phyloP scores from a whole-genome alignment of 139 green algal genomes.

The Protoeuglena noctilucae region DNA sequence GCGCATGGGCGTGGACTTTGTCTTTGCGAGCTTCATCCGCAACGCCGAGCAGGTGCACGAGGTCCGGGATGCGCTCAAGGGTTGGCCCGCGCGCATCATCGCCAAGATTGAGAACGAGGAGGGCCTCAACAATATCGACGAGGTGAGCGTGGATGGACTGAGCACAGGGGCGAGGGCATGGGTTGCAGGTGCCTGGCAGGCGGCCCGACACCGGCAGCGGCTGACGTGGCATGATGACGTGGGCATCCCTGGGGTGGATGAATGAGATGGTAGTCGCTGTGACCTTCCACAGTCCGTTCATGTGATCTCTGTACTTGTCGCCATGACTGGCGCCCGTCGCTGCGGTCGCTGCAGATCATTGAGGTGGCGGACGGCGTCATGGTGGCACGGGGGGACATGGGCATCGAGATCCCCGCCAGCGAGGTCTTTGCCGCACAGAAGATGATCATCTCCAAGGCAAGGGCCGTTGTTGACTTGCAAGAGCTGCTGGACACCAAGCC shows the following conservation, averaged over 20 bases:
- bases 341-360: constrained; percentile 9
- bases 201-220: not conserved
- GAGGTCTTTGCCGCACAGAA: constrained; percentile 8
- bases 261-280: not conserved
- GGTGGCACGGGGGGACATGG: constrained; percentile 12
- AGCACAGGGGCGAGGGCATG: not conserved
- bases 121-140: constrained; percentile 39
- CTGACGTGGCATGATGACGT: not conserved
- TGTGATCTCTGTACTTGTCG: no score
- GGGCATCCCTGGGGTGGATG: not conserved
- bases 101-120: constrained; percentile 61
- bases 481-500: no score
- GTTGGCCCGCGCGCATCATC: constrained; percentile 41
- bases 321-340: constrained; percentile 2
- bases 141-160: no score
- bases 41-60: not conserved
- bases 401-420: constrained; percentile 6
- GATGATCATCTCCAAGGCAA: constrained; percentile 7
- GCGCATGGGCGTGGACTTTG: constrained; percentile 1
- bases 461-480: no score
- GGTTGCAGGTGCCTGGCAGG: not conserved
- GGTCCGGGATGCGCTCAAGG: not conserved
- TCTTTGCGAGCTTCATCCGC: not conserved
- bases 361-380: constrained; percentile 13
- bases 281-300: not conserved